Percentiles rank a stretch among this genome's conserved stretches.
Conservation (phyloP, 495 filamentous ascomycete genomes). For the Achaetomiella virescens region DNA sequence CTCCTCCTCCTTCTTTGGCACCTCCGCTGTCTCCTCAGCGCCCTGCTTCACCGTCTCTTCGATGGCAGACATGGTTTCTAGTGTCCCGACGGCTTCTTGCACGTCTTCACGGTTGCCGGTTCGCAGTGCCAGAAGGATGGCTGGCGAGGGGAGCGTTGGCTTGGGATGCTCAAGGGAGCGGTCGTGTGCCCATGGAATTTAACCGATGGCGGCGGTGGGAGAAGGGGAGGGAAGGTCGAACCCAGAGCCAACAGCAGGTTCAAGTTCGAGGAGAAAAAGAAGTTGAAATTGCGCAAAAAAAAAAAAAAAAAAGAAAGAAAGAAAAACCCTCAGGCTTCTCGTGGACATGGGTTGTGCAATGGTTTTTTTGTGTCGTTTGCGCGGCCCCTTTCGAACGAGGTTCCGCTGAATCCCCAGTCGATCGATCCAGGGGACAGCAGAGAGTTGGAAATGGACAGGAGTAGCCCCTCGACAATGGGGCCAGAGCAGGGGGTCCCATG, state of each 20-base stretch:
- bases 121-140: not conserved
- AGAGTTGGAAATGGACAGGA: slow-evolving; percentile 4
- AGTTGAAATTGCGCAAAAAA: no score
- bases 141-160: not conserved
- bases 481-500: not conserved
- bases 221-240: not conserved
- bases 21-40: not conserved
- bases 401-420: no score
- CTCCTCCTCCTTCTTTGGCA: not conserved
- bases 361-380: no score
- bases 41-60: slow-evolving; percentile 1
- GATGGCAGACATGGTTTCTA: not conserved
- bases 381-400: no score
- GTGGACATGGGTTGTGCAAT: no score
- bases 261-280: not conserved
- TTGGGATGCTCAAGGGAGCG: not conserved
- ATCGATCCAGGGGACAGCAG: not conserved
- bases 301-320: no score
- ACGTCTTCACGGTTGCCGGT: not conserved
- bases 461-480: slow-evolving; percentile 6
- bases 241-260: not conserved
- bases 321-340: no score
- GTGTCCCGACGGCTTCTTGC: not conserved
- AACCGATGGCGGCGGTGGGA: not conserved
- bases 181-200: slow-evolving; percentile 14